Conservation (phyloP, 2,329 filamentous ascomycete species). For the Fusarium lyarnte region DNA sequence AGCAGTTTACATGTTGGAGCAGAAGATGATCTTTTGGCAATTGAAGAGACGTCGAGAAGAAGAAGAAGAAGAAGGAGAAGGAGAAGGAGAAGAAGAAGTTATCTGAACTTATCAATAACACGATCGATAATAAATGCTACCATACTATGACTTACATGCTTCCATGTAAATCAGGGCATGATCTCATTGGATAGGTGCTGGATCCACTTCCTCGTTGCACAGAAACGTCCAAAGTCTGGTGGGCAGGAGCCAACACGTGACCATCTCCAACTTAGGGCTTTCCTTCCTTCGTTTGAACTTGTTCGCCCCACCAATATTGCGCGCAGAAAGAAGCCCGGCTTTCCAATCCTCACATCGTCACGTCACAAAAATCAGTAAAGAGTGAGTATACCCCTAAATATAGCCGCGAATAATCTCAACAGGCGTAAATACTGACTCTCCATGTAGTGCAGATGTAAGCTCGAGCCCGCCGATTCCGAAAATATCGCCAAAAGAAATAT, state of each 20-base stretch:
- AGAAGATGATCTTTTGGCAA: conserved; percentile 49
- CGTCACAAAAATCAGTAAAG: conserved; percentile 64
- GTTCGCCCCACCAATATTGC: conserved; percentile 57
- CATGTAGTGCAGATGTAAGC: conserved; percentile 88
- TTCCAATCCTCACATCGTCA: conserved; percentile 54
- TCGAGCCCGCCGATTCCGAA: conserved; percentile 41
- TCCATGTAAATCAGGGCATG: conserved; percentile 4
- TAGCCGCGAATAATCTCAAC: conserved; percentile 12
- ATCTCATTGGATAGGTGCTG: conserved; percentile 6
- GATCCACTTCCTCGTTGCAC: conserved; percentile 3
- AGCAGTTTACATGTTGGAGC: conserved; percentile 53
- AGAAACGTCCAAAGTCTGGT: background rate
- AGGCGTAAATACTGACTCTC: conserved; percentile 37
- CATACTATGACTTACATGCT: background rate
- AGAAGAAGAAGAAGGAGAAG: background rate
- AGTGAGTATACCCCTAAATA: conserved; percentile 59
- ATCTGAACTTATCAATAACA: background rate
- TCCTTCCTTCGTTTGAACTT: conserved; percentile 38
- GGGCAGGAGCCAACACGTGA: conserved; percentile 42
- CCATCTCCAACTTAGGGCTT: conserved; percentile 50
- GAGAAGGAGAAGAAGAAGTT: background rate
- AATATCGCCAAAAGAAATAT: conserved; percentile 19
- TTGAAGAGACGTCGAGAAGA: conserved; percentile 6
- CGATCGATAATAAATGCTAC: background rate
- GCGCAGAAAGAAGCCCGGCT: conserved; percentile 47